Percentiles rank a stretch among this genome's conserved stretches.
These are phyloP conservation scores for Tuber melanosporum DNA, from an alignment of 495 filamentous ascomycete species.

Conservation along the genomic window DNA sequence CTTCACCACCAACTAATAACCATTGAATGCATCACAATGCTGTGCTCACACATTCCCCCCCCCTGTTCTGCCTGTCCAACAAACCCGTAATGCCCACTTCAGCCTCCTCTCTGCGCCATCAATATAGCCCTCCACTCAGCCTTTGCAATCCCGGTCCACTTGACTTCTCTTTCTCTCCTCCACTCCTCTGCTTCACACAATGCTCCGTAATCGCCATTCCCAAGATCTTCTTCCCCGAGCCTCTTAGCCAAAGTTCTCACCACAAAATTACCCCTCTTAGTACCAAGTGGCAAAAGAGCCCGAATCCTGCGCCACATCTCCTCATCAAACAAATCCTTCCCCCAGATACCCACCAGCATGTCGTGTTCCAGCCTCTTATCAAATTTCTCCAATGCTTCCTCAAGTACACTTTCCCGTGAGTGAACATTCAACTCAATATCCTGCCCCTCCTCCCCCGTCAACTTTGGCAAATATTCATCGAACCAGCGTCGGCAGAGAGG, in stretches of 20 bases:
- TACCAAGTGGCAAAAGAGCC: constrained; percentile 19
- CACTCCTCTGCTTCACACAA: constrained; percentile 6
- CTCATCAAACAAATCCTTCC: constrained; percentile 18
- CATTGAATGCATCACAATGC: neutral
- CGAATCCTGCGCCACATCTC: constrained; percentile 34
- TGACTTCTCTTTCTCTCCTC: constrained; percentile 16
- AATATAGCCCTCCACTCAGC: constrained; percentile 23
- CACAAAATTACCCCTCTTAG: constrained; percentile 13
- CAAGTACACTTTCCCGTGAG: constrained; percentile 16
- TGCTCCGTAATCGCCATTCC: neutral
- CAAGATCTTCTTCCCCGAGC: constrained; percentile 13
- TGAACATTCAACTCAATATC: neutral
- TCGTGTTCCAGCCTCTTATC: constrained; percentile 29
- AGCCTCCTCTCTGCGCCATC: neutral
- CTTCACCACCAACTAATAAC: neutral
- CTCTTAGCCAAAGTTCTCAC: constrained; percentile 18
- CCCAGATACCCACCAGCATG: constrained; percentile 10
- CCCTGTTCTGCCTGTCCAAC: neutral
- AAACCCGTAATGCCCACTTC: neutral
- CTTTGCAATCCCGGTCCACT: constrained; percentile 24
- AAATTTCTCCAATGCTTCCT: constrained; percentile 35
- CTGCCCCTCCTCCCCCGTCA: neutral
- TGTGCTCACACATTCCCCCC: neutral
- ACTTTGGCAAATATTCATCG: constrained; percentile 21
- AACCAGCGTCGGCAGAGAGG: constrained; percentile 24